These are phyloP conservation scores for Aspergillus jensenii DNA, from an alignment of 2,329 filamentous ascomycete species.

Conservation along the genomic window DNA sequence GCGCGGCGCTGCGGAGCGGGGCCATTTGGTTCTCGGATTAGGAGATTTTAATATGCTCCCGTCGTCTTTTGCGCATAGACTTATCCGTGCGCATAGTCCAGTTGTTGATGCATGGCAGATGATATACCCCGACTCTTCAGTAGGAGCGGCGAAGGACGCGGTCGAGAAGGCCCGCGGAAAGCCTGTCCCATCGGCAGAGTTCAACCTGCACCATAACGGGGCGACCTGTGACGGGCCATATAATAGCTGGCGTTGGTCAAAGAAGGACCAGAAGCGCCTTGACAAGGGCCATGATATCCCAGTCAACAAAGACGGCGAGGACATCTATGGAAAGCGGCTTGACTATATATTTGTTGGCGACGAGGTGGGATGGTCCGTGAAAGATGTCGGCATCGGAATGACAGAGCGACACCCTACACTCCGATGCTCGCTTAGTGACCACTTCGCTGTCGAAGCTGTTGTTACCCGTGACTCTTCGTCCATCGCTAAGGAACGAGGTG, in stretches of 20 bases:
- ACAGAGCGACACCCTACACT: slow-evolving; percentile 76
- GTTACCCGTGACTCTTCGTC: slow-evolving; percentile 50
- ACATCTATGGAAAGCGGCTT: slow-evolving; percentile 78
- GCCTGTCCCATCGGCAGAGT: slow-evolving; percentile 71
- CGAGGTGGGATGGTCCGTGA: slow-evolving; percentile 66
- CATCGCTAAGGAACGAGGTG: neutral
- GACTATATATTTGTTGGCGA: slow-evolving; percentile 89
- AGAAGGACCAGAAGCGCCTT: slow-evolving; percentile 66
- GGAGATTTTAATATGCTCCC: slow-evolving; percentile 99
- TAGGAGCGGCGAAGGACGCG: slow-evolving; percentile 69
- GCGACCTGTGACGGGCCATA: slow-evolving; percentile 80
- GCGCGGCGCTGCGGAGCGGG: slow-evolving; percentile 73
- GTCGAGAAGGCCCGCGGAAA: slow-evolving; percentile 65
- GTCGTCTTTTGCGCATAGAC: slow-evolving; percentile 74
- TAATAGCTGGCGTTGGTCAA: slow-evolving; percentile 93
- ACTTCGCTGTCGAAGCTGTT: slow-evolving; percentile 86
- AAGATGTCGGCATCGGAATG: slow-evolving; percentile 79
- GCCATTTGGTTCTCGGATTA: slow-evolving; percentile 79
- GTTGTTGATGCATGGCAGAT: slow-evolving; percentile 83
- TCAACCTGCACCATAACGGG: slow-evolving; percentile 78
- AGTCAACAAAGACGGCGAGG: slow-evolving; percentile 65
- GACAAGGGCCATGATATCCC: slow-evolving; percentile 63
- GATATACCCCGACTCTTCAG: slow-evolving; percentile 77
- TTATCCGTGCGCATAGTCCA: slow-evolving; percentile 75
- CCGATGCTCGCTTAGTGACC: slow-evolving; percentile 85